Evolutionary conservation across 177 flowering plant genomes (phyloP).

Genomic region (Vitis hybrid): DNA sequence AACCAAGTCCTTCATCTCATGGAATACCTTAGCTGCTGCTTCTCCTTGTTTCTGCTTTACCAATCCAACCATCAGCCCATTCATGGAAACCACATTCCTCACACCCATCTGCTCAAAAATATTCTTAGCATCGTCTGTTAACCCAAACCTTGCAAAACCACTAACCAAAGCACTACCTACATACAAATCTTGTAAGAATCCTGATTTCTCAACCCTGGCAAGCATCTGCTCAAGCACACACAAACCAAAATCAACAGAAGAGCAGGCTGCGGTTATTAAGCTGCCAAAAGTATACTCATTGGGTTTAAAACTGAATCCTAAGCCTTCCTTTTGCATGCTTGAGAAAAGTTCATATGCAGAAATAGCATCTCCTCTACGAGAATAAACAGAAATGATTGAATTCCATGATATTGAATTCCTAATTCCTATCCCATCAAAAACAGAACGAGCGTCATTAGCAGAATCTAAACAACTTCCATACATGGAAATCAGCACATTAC

Average conservation of each 20-base stretch:
- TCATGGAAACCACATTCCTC: constrained; percentile 72
- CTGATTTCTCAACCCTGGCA: constrained; percentile 48
- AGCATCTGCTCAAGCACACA: constrained; percentile 65
- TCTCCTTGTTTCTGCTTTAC: constrained; percentile 66
- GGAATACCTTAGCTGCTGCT: constrained; percentile 64
- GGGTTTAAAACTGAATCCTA: constrained; percentile 40
- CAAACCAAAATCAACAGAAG: constrained; percentile 27
- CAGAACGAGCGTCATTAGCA: constrained; percentile 36
- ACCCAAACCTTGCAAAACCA: constrained; percentile 67
- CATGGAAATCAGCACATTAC: constrained; percentile 78
- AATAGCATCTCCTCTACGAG: constrained; percentile 49
- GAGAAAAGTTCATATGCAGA: constrained; percentile 58
- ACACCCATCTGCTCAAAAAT: constrained; percentile 61
- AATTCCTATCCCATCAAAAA: constrained; percentile 56
- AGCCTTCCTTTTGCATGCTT: constrained; percentile 51
- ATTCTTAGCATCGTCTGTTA: constrained; percentile 47
- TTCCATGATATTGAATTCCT: constrained; percentile 76
- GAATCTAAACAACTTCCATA: constrained; percentile 52
- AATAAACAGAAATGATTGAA: constrained; percentile 74
- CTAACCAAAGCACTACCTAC: constrained; percentile 90
- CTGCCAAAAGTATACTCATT: constrained; percentile 86
- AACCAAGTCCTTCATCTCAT: constrained; percentile 48
- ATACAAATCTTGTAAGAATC: constrained; percentile 63
- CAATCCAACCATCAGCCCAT: constrained; percentile 87
- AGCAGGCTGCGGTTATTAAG: constrained; percentile 56